These are phyloP conservation scores for Pythium dissotocum DNA, from an alignment of 352 stramenopile genomes.

Conservation along the genomic window DNA sequence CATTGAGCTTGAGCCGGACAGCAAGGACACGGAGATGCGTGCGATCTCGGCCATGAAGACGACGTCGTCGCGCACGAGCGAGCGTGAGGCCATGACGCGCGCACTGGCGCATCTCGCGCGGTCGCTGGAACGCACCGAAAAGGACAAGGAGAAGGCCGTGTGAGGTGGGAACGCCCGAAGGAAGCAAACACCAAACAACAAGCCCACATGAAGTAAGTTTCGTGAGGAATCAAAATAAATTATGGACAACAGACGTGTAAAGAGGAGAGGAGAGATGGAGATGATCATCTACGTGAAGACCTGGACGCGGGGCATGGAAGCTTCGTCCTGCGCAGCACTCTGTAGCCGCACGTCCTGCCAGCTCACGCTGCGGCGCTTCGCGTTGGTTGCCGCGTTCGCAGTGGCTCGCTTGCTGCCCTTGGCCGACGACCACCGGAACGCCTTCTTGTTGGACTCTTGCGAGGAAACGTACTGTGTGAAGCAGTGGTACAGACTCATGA, in stretches of 20 bases:
- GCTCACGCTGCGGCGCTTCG: constrained; percentile 33
- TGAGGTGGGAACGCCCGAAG: background rate
- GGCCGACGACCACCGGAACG: constrained; percentile 19
- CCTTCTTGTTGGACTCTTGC: background rate
- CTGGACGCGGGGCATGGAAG: constrained; percentile 14
- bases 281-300: constrained; percentile 19
- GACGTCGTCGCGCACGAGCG: constrained; percentile 76
- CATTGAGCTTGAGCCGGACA: constrained; percentile 97
- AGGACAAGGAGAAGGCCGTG: constrained; percentile 6
- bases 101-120: constrained; percentile 74
- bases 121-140: constrained; percentile 59
- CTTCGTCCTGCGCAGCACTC: background rate
- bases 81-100: constrained; percentile 83
- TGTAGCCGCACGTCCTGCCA: constrained; percentile 32
- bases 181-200: constrained; percentile 6
- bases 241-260: constrained; percentile 3
- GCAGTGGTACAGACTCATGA: constrained; percentile 63
- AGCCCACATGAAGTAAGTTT: background rate
- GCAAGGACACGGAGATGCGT: constrained; percentile 87
- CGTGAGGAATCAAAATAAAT: constrained; percentile 4
- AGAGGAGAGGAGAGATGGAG: background rate
- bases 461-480: constrained; percentile 38
- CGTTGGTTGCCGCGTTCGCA: background rate
- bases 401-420: background rate
- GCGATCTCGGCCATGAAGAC: constrained; percentile 82